Percentiles rank a stretch among this genome's conserved stretches.
Evolutionary conservation across 2,329 filamentous ascomycete genomes (phyloP).

Genomic region (Fusarium domesticum): DNA sequence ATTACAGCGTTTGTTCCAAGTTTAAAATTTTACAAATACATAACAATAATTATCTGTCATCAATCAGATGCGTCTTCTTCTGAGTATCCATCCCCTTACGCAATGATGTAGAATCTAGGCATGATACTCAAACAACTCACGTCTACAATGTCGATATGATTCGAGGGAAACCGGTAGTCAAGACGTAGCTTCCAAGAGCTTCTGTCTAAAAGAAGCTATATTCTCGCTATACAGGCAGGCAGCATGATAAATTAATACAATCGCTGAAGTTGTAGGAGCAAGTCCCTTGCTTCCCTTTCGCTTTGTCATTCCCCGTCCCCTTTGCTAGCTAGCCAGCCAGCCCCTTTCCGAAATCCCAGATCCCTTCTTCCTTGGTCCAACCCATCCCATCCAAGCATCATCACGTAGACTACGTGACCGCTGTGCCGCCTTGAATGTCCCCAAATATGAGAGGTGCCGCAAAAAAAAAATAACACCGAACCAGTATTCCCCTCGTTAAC

Average conservation of each 20-base stretch:
- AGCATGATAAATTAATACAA: neutral
- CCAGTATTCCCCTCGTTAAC: conserved; percentile 4
- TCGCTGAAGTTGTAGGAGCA: neutral
- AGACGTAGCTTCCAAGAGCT: neutral
- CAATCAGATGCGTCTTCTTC: no score
- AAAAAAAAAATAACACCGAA: conserved; percentile 10
- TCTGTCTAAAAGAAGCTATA: neutral
- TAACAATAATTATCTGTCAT: no score
- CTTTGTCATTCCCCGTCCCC: neutral
- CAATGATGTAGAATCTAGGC: no score
- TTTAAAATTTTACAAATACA: no score
- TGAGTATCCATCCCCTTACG: no score
- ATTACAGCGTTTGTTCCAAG: no score
- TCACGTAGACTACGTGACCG: conserved; percentile 1
- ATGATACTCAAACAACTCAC: no score
- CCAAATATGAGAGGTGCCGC: neutral
- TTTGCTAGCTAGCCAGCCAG: neutral
- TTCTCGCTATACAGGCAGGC: neutral
- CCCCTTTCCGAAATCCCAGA: neutral
- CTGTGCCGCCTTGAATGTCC: neutral
- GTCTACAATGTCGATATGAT: no score
- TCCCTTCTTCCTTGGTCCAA: conserved; percentile 10
- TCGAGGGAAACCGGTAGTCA: no score
- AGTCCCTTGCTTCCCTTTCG: neutral
- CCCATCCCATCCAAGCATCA: conserved; percentile 9